Conservation (phyloP, 2,329 filamentous ascomycete genomes). For the Cryphonectria nitschkei region DNA sequence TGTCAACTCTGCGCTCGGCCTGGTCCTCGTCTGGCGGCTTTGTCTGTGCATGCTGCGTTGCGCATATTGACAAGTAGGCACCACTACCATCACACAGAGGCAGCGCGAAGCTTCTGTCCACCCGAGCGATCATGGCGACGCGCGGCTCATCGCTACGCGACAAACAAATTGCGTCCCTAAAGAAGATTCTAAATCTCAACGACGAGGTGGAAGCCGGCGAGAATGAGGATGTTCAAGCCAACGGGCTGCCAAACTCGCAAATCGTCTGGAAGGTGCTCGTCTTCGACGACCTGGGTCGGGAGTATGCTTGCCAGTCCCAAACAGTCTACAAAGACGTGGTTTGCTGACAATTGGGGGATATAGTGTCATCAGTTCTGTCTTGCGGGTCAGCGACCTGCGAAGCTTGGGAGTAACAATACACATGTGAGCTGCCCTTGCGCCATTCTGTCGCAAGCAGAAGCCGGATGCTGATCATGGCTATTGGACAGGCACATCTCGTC, state of each 20-base stretch:
- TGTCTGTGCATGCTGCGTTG: constrained; percentile 22
- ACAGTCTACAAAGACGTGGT: not conserved
- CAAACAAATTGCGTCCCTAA: constrained; percentile 78
- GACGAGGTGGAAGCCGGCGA: constrained; percentile 65
- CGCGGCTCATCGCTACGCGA: constrained; percentile 53
- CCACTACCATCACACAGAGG: constrained; percentile 17
- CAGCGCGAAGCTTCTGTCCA: constrained; percentile 21
- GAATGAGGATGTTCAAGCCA: constrained; percentile 65
- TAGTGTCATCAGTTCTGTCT: constrained; percentile 87
- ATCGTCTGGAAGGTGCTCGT: constrained; percentile 97
- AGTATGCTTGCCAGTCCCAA: constrained; percentile 20
- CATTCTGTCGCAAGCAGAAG: not conserved
- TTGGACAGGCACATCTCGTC: constrained; percentile 73
- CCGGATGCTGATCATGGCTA: constrained; percentile 10
- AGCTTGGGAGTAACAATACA: constrained; percentile 97
- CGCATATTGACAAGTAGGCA: constrained; percentile 18
- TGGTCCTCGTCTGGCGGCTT: not conserved
- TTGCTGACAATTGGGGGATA: constrained; percentile 37
- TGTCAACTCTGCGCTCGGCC: not conserved
- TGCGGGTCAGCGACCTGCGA: constrained; percentile 90
- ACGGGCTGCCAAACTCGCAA: constrained; percentile 71
- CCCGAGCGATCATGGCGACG: constrained; percentile 46
- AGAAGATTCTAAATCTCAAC: constrained; percentile 95
- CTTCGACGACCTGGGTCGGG: constrained; percentile 67
- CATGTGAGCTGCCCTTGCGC: constrained; percentile 61